Percentiles rank a stretch among this genome's conserved stretches.
These are phyloP conservation scores for Candida rishiriensis DNA, from an alignment of 805 yeast species.

Conservation along the genomic window DNA sequence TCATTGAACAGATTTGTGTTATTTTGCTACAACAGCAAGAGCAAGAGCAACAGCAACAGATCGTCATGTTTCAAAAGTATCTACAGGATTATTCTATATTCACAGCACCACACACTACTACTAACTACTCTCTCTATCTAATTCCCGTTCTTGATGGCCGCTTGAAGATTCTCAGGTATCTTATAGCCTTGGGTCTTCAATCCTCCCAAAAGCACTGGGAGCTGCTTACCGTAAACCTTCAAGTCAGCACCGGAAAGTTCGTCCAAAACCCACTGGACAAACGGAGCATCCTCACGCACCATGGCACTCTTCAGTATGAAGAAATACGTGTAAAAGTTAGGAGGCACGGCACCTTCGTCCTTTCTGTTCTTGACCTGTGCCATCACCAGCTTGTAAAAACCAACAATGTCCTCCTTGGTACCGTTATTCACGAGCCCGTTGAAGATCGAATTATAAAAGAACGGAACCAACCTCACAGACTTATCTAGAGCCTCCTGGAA, in stretches of 20 bases:
- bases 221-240: slow-evolving; percentile 32
- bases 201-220: slow-evolving; percentile 34
- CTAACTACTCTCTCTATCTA: too few relatives aligned
- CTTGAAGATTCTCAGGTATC: slow-evolving; percentile 16
- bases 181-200: slow-evolving; percentile 15
- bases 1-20: too few relatives aligned
- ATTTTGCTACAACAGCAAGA: too few relatives aligned
- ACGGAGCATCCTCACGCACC: slow-evolving; percentile 28
- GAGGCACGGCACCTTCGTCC: slow-evolving; percentile 18
- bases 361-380: slow-evolving; percentile 10
- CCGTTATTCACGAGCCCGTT: slow-evolving; percentile 41
- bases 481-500: slow-evolving; percentile 32
- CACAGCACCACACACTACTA: too few relatives aligned
- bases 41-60: too few relatives aligned
- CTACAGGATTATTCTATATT: too few relatives aligned
- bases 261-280: slow-evolving; percentile 33
- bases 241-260: slow-evolving; percentile 33
- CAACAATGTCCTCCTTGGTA: slow-evolving; percentile 32
- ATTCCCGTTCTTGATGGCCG: too few relatives aligned
- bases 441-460: slow-evolving; percentile 43
- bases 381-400: slow-evolving; percentile 36
- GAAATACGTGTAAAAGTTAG: slow-evolving; percentile 49
- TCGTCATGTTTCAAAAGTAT: too few relatives aligned
- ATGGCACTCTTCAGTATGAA: slow-evolving; percentile 39
- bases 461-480: slow-evolving; percentile 33